Base-by-base conservation (phyloP, 2,329 filamentous ascomycete genomes). In the Cercospora canescens region DNA sequence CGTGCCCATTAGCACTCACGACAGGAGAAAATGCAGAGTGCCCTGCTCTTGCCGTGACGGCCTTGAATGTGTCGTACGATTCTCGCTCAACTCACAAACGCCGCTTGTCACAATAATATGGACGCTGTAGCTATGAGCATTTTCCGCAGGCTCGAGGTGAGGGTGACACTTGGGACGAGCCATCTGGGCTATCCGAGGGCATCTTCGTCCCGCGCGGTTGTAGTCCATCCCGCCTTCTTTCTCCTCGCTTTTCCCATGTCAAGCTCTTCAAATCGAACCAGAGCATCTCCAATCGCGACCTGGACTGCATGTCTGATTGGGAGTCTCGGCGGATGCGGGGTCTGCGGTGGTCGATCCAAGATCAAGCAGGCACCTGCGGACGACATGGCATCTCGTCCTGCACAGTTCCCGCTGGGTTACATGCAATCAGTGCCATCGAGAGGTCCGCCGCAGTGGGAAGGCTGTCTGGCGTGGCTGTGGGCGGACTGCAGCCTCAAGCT, bases 101-200 rank as follows among this genome's bases (percentile, higher is more conserved):
- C 78, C 75, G 18, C 78, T 77, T 21, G 74, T 68, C 11, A 82
- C 78, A 28, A 78, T 64, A 32, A 84, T 72, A 4, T 72, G 69
- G 1, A 78, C 80, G 0, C 82, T 82, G 14, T 77, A 71, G 14
- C 75, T 70, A 24, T 75, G 69, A 1, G 81, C 81, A 14, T 81
- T 75, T 24, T 79, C 72, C 12, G 78, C 77, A 2, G 84, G 73
- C 14, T 81, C 80, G 18, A 77, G 74, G 64, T 84, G 83, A 5
- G 85, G 75, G 71, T 84, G 81, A 12, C 82, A 81, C 28, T 73
- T 75, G 57, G 81, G 11, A 84, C 82, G 16, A 84, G 75, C 79
- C 81, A 83, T 76, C 81, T 83, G 8, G 79, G 80, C 35, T 74
- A 75, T 21, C 74, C 72, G 7, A 79, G 70, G 5, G 68, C 67